Evolutionary conservation across 179 eudicot genomes (phyloP).

Genomic region (Nepenthes alata): DNA sequence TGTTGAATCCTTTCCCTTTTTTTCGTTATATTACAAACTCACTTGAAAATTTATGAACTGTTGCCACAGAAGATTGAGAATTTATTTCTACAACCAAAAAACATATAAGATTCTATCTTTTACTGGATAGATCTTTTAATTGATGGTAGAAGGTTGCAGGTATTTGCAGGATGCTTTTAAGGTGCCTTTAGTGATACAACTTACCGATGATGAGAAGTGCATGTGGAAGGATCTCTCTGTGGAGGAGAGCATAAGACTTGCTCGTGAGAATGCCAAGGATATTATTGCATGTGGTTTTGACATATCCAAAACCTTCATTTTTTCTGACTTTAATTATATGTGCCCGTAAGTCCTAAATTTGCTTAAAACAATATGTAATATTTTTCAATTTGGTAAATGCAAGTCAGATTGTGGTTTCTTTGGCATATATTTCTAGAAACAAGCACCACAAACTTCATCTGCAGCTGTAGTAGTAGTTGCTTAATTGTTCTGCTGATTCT

Average conservation of each 20-base stretch:
- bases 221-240: constrained; percentile 90
- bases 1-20: too few relatives aligned
- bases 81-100: too few relatives aligned
- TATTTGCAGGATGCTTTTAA: constrained; percentile 96
- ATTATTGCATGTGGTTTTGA: constrained; percentile 98
- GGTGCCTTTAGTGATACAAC: constrained; percentile 91
- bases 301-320: constrained; percentile 74
- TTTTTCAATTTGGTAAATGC: neutral
- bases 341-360: constrained; percentile 56
- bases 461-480: too few relatives aligned
- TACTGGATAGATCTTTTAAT: neutral
- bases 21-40: too few relatives aligned
- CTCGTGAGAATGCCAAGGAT: constrained; percentile 95
- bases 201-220: constrained; percentile 98
- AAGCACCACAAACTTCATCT: too few relatives aligned
- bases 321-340: constrained; percentile 79
- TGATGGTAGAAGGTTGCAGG: constrained; percentile 37
- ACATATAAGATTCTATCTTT: too few relatives aligned
- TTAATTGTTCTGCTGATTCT: too few relatives aligned
- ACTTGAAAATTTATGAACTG: too few relatives aligned
- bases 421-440: neutral
- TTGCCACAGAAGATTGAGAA: too few relatives aligned
- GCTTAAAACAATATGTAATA: neutral
- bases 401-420: neutral
- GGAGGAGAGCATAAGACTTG: constrained; percentile 91